Base-by-base conservation (phyloP, 176 grass and related monocot species). In the Zoysia pacifica region DNA sequence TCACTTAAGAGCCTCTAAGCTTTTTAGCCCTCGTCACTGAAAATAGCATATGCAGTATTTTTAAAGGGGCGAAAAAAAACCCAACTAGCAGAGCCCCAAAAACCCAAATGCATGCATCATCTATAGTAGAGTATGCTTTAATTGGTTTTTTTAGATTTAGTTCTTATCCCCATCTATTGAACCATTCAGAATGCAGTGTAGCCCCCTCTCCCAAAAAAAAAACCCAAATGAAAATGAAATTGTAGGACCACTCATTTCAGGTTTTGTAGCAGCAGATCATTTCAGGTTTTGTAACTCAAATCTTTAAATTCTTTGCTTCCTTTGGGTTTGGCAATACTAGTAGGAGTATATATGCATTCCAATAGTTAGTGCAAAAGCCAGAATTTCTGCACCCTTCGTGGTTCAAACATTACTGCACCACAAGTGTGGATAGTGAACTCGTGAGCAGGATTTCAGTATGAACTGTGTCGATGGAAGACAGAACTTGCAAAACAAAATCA, bases 251-350 rank as follows among this genome's bases (percentile, higher is more conserved):
- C 53, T 56, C 16, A 56, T 56, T 56, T 56, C 15, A n/a, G 15
- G 6, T 56, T 14, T n/a, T 14, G 15, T n/a, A 56, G 53, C 15
- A n/a, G 53, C 15, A 56, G 53, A n/a, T 56, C 53, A 56, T 6
- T 56, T 18, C 53, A 4, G 15, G 16, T n/a, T n/a, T n/a, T n/a
- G n/a, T n/a, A n/a, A n/a, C n/a, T n/a, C n/a, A n/a, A n/a, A n/a
- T n/a, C n/a, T n/a, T n/a, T n/a, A n/a, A n/a, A n/a, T n/a, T n/a
- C 85, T 86, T 97, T 97, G 71, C 93, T 90, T 72, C 90, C 73
- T 90, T 92, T 51, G 90, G 90, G 90, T 69, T 90, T 93, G 15
- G 62, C 72, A 69, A 93, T 93, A 28, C 28, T 28, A 28, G 28
- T 0, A 28, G 28, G 0, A 28, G 28, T 28, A 28, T 28, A 70